These are phyloP conservation scores for Leccinum laetum DNA, from an alignment of 1,284 basidiomycete species.

Conservation along the genomic window DNA sequence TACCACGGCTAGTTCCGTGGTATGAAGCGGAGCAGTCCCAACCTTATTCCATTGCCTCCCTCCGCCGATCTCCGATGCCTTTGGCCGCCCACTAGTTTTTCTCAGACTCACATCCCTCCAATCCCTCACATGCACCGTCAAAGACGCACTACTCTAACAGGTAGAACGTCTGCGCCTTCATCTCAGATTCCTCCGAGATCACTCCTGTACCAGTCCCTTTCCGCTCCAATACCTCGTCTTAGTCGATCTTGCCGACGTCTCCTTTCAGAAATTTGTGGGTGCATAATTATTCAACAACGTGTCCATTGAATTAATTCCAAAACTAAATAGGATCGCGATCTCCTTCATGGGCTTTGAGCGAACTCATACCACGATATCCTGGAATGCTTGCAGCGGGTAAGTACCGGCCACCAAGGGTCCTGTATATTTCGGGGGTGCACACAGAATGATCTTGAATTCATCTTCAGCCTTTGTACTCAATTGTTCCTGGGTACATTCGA, in stretches of 20 bases:
- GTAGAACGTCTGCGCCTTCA: slow-evolving; percentile 57
- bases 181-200: slow-evolving; percentile 36
- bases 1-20: too few relatives aligned
- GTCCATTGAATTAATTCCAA: slow-evolving; percentile 5
- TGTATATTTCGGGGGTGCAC: background rate
- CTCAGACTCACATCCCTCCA: slow-evolving; percentile 35
- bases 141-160: slow-evolving; percentile 44
- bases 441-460: background rate
- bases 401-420: slow-evolving; percentile 14
- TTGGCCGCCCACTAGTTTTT: slow-evolving; percentile 63
- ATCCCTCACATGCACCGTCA: slow-evolving; percentile 40
- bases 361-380: slow-evolving; percentile 71
- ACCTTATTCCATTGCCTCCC: slow-evolving; percentile 51
- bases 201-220: slow-evolving; percentile 35
- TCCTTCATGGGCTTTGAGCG: slow-evolving; percentile 64
- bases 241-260: slow-evolving; percentile 63
- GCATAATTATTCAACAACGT: slow-evolving; percentile 12
- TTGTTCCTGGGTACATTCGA: slow-evolving; percentile 35
- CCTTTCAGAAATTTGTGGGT: slow-evolving; percentile 61
- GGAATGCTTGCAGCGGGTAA: slow-evolving; percentile 76
- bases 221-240: slow-evolving; percentile 69
- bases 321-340: slow-evolving; percentile 50
- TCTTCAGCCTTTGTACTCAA: slow-evolving; percentile 72
- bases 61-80: slow-evolving; percentile 48
- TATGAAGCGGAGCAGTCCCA: slow-evolving; percentile 11